Conservation (phyloP, 495 filamentous ascomycete species). For the Darksidea phi region DNA sequence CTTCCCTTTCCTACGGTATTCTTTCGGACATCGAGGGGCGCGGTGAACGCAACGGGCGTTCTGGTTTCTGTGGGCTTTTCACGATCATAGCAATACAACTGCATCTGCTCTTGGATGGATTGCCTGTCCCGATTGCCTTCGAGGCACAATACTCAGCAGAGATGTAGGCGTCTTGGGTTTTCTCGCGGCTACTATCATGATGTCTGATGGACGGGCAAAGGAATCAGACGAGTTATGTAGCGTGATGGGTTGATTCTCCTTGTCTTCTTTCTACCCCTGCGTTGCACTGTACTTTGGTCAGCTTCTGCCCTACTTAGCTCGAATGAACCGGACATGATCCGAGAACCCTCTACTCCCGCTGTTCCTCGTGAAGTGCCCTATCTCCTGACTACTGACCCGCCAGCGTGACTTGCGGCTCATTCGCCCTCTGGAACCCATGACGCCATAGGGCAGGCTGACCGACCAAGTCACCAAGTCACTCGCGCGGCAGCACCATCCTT, state of each 20-base stretch:
- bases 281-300: constrained; percentile 6
- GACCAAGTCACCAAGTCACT: background rate
- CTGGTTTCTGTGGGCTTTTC: background rate
- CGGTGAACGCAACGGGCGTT: constrained; percentile 23
- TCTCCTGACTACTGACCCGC: background rate
- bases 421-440: constrained; percentile 11
- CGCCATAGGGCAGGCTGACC: constrained; percentile 2
- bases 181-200: constrained; percentile 2
- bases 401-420: constrained; percentile 17
- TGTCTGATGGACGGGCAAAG: background rate
- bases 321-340: constrained; percentile 10
- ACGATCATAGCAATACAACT: background rate
- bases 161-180: too few species aligned
- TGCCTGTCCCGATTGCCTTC: too few species aligned
- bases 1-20: background rate
- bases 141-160: too few species aligned
- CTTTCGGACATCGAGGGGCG: constrained; percentile 19
- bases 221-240: constrained; percentile 2
- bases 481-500: too few species aligned
- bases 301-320: constrained; percentile 8
- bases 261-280: constrained; percentile 5
- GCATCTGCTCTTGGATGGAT: too few species aligned
- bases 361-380: background rate
- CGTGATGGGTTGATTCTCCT: background rate
- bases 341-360: background rate